Evolutionary conservation across 441 rosid genomes (phyloP).

Genomic region (Eruca vesicaria): DNA sequence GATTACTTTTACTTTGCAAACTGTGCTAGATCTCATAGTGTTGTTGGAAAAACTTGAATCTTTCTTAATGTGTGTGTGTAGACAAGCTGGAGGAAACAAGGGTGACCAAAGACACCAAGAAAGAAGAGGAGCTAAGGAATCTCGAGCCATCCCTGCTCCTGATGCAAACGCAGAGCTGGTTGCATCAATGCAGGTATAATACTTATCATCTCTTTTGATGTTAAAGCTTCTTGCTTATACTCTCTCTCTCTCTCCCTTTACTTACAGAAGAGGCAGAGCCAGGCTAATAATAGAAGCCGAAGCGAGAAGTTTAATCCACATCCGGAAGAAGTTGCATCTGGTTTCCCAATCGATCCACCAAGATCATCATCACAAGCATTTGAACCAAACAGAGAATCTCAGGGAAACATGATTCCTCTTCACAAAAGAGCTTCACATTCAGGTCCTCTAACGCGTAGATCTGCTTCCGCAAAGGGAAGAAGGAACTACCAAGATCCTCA

Average conservation of each 20-base stretch:
- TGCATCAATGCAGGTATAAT: slow-evolving; percentile 77
- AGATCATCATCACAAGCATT: slow-evolving; percentile 67
- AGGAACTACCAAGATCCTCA: slow-evolving; percentile 60
- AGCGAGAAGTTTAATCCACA: slow-evolving; percentile 97
- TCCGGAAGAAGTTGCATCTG: slow-evolving; percentile 95
- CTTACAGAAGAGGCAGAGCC: slow-evolving; percentile 80
- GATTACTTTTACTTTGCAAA: background rate
- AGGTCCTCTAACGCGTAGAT: slow-evolving; percentile 76
- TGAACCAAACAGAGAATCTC: slow-evolving; percentile 58
- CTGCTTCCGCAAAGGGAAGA: slow-evolving; percentile 76
- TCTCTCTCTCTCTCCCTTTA: background rate
- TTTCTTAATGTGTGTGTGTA: slow-evolving; percentile 6
- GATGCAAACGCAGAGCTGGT: slow-evolving; percentile 92
- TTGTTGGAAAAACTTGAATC: background rate
- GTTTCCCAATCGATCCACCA: slow-evolving; percentile 96
- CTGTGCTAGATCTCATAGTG: background rate
- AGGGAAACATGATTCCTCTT: slow-evolving; percentile 43
- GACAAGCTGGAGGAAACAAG: slow-evolving; percentile 50
- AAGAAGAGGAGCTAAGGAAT: slow-evolving; percentile 73
- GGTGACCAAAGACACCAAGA: slow-evolving; percentile 68
- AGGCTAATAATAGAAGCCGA: slow-evolving; percentile 74
- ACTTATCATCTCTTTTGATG: background rate
- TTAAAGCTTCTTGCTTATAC: background rate
- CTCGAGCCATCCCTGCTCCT: slow-evolving; percentile 92
- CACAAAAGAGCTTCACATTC: slow-evolving; percentile 91